Evolutionary conservation across 306 rosid species (phyloP), one percentile per base, ranked within the genome.

Genomic region (Alnus glutinosa): DNA sequence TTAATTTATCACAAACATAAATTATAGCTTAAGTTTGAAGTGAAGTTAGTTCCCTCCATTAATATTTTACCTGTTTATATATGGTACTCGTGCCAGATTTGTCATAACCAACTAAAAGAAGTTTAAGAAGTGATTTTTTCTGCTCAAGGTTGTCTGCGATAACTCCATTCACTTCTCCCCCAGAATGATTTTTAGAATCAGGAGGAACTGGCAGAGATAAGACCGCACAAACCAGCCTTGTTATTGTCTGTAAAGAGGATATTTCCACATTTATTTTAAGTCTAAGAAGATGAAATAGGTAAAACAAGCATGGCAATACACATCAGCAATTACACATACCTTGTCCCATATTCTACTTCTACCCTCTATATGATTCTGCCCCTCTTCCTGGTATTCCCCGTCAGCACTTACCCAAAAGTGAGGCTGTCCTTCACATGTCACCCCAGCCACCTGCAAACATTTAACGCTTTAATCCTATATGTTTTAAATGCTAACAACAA

Each of bases 71-170:
- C 97, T 91, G 98, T 82, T 93, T 91, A 78, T 86, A 90, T 77
- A 91, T 85, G 15, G 98, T 90, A 80, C 98, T 81, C 37, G 97
- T 85, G 86, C 97, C 97, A 74, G 95, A 87, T 80, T 91, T 86
- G 52, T 64, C 79, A 81, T 86, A 70, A 63, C 98, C 98, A 74
- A 91, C 85, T 71, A 93, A 86, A 75, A 91, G 82, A 85, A 90
- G 78, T 74, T 87, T 89, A 81, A 75, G 49, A 69, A 86, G 82
- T 46, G 4, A 55, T 79, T 83, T 82, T 79, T 83, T 82, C 78
- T 79, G 78, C 58, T 71, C 87, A 39, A 4, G 30, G 18, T 48
- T 19, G 67, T 30, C 39, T 48, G n/a, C 7, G 9, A 10, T 13
- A 55, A 9, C 77, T 51, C 19, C 23, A 23, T 71, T 46, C 68